phyloP scores from a whole-genome alignment of 2,329 filamentous ascomycete genomes.

The Penicillium sclerotigenum region DNA sequence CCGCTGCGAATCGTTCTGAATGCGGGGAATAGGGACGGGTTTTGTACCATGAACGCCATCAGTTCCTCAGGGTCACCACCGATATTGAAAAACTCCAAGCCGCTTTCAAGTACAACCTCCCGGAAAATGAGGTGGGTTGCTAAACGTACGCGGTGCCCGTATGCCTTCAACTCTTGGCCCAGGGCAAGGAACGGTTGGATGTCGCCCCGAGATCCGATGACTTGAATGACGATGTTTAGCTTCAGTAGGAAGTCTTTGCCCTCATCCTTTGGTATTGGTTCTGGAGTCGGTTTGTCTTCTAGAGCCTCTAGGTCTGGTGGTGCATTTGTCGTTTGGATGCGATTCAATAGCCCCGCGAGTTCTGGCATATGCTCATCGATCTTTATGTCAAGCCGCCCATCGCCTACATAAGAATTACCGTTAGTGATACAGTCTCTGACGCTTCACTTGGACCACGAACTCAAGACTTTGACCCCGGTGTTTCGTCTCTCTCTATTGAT shows the following conservation, averaged over 20 bases:
- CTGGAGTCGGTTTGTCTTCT: not conserved
- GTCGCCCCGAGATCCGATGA: constrained; percentile 71
- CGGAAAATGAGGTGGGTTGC: constrained; percentile 70
- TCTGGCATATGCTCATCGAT: constrained; percentile 21
- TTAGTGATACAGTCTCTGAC: not conserved
- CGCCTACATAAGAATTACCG: constrained; percentile 5
- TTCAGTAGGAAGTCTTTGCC: constrained; percentile 17
- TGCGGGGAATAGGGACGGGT: constrained; percentile 79
- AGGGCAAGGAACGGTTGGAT: constrained; percentile 73
- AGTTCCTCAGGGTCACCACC: constrained; percentile 70
- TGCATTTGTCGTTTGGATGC: constrained; percentile 10
- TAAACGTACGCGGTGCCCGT: constrained; percentile 70
- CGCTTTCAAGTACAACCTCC: constrained; percentile 66
- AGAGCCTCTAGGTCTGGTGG: constrained; percentile 12
- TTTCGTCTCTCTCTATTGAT: constrained; percentile 23
- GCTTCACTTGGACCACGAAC: constrained; percentile 2
- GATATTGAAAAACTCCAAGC: constrained; percentile 71
- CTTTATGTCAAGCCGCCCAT: constrained; percentile 23
- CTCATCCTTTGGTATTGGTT: not conserved
- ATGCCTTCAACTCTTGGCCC: constrained; percentile 62
- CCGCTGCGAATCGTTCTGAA: constrained; percentile 72
- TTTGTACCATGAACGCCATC: constrained; percentile 90
- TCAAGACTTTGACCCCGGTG: constrained; percentile 15
- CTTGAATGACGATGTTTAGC: constrained; percentile 67
- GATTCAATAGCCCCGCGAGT: constrained; percentile 19